These are phyloP conservation scores for Lignosus rhinocerotis DNA, from an alignment of 1,284 basidiomycete species.

Conservation along the genomic window DNA sequence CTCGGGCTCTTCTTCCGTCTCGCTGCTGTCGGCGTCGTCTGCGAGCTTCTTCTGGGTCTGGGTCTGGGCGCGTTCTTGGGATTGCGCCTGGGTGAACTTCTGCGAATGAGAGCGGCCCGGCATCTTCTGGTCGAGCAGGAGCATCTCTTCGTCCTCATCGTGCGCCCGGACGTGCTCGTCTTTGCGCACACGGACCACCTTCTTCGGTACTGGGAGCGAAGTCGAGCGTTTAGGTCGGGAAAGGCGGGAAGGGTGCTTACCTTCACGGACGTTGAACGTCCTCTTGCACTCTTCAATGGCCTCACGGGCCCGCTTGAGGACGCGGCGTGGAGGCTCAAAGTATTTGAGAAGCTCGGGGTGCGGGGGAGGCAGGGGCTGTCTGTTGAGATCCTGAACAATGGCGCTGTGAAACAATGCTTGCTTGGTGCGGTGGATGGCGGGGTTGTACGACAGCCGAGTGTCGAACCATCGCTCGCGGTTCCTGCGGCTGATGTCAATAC, in stretches of 20 bases:
- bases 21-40: constrained; percentile 29
- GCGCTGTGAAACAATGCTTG: constrained; percentile 91
- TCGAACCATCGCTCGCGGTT: constrained; percentile 76
- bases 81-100: constrained; percentile 6
- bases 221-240: neutral
- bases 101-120: constrained; percentile 35
- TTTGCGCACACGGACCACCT: constrained; percentile 48
- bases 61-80: constrained; percentile 3
- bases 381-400: constrained; percentile 70
- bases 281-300: constrained; percentile 63
- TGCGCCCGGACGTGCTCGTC: constrained; percentile 59
- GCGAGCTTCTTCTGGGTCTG: constrained; percentile 25
- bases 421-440: constrained; percentile 87
- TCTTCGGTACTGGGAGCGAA: constrained; percentile 53
- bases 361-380: constrained; percentile 78
- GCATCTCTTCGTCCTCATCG: constrained; percentile 63
- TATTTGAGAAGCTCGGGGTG: constrained; percentile 85
- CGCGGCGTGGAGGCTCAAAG: constrained; percentile 73
- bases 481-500: constrained; percentile 36
- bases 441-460: constrained; percentile 79
- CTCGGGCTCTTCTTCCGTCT: constrained; percentile 24
- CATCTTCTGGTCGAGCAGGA: constrained; percentile 55
- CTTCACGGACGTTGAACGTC: constrained; percentile 75
- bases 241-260: constrained; percentile 36
- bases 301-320: constrained; percentile 58